Base-by-base conservation (phyloP, 257 asterid genomes). In the Jacaranda copaia region DNA sequence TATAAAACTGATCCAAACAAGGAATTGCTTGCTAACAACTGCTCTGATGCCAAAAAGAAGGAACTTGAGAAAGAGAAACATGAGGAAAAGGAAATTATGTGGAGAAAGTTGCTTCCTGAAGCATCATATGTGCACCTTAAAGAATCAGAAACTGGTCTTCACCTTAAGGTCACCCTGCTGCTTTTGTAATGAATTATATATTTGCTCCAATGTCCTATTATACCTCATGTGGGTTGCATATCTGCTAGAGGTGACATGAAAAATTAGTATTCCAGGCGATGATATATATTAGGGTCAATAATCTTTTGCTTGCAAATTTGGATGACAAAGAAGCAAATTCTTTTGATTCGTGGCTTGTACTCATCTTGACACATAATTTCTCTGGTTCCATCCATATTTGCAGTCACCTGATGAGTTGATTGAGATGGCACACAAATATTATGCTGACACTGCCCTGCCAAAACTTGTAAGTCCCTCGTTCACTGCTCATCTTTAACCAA, bases 111-210 rank as follows among this genome's bases (percentile, higher is more conserved):
- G 80, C 85, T 89, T 69, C 85, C 96, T 36, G 93, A 89, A 80
- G 85, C 84, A 69, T 84, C 98, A 52, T 91, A 87, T 84, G 60
- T 84, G 80, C 93, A 96, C 80, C 93, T 92, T 48, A 89, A 87
- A 84, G 97, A 89, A 83, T 86, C 95, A 16, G 92, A 89, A 77
- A 91, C 95, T 60, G 95, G 93, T 81, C 88, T 91, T 85, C 97
- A 91, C 81, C 94, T 86, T 40, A 91, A 91, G 95, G 97, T 89
- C 72, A 25, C 15, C 38, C 70, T 67, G 65, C 72, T 77, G 74
- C 58, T 75, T 64, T 72, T 79, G 3, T 78, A 36, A 9, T 61
- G 74, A 49, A 62, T 51, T 63, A 42, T 25, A 72, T 81, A 49
- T 74, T 56, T 61, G 65, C 70, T 25, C 48, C 18, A 49, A 16